Conservation (phyloP, 306 rosid genomes). For the Lathyrus aphaca region DNA sequence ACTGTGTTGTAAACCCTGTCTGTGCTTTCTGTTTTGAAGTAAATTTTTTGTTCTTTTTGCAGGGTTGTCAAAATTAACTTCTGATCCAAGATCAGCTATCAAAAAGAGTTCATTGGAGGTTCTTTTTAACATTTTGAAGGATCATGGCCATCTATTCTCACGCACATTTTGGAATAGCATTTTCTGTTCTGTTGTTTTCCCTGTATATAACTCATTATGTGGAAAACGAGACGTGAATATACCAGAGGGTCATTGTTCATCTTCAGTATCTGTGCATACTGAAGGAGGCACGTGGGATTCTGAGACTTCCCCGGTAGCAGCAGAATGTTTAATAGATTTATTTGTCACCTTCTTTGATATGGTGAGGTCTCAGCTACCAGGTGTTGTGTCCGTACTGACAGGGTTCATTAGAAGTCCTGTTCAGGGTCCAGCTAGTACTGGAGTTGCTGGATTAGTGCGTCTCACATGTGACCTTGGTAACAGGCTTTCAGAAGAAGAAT, state of each 20-base stretch:
- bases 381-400: constrained; percentile 72
- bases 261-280: constrained; percentile 48
- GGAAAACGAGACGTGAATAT: constrained; percentile 54
- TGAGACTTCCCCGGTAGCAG: constrained; percentile 83
- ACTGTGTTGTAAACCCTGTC: constrained; percentile 4
- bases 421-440: constrained; percentile 91
- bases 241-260: constrained; percentile 48
- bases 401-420: constrained; percentile 80
- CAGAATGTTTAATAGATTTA: constrained; percentile 81
- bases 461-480: constrained; percentile 73
- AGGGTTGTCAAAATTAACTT: constrained; percentile 94
- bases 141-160: constrained; percentile 95
- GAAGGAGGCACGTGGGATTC: constrained; percentile 89
- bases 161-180: constrained; percentile 75
- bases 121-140: constrained; percentile 91
- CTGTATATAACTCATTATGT: constrained; percentile 58
- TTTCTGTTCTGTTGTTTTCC: constrained; percentile 72
- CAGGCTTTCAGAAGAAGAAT: constrained; percentile 77
- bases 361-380: constrained; percentile 80
- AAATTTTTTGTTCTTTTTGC: constrained; percentile 35
- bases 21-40: constrained; percentile 35
- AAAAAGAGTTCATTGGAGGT: constrained; percentile 98
- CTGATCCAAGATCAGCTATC: constrained; percentile 91
- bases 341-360: constrained; percentile 68
- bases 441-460: constrained; percentile 81